Evolutionary conservation across 768 basidiomycete species (phyloP).

Genomic region (Sistotremastrum suecicum): DNA sequence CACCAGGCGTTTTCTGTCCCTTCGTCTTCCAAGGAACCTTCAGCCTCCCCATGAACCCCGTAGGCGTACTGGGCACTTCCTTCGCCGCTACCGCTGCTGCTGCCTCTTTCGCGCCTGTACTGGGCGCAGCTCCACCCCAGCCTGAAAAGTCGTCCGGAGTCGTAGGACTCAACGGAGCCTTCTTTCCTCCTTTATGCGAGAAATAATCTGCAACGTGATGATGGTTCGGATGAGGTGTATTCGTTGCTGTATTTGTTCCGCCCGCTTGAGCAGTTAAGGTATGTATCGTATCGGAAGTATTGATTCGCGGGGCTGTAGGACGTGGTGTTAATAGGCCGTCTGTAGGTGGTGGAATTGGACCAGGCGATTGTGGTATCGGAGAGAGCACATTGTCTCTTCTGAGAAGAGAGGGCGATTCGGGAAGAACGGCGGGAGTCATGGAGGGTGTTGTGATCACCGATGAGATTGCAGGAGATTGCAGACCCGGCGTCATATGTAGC

Average conservation of each 20-base stretch:
- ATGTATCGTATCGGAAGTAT: not conserved
- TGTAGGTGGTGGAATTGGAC: slow-evolving; percentile 1
- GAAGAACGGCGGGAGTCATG: slow-evolving; percentile 49
- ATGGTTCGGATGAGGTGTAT: slow-evolving; percentile 10
- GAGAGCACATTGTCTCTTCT: slow-evolving; percentile 17
- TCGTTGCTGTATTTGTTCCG: slow-evolving; percentile 1
- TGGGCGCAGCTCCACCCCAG: slow-evolving; percentile 21
- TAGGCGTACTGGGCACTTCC: slow-evolving; percentile 36
- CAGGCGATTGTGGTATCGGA: slow-evolving; percentile 32
- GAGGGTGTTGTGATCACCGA: slow-evolving; percentile 48
- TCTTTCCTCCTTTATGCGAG: slow-evolving; percentile 14
- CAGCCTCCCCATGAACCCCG: slow-evolving; percentile 66
- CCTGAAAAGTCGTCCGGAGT: slow-evolving; percentile 33
- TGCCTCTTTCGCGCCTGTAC: slow-evolving; percentile 15
- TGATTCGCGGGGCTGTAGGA: not conserved
- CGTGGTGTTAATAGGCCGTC: slow-evolving; percentile 2
- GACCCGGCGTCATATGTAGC: not conserved
- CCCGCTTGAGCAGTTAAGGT: not conserved
- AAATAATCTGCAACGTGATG: slow-evolving; percentile 31
- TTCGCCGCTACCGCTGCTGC: slow-evolving; percentile 17
- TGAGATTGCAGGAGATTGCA: slow-evolving; percentile 13
- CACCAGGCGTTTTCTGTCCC: slow-evolving; percentile 19
- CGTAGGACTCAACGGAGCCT: slow-evolving; percentile 17
- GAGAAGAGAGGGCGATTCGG: slow-evolving; percentile 7
- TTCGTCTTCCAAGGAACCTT: slow-evolving; percentile 58